Percentiles rank a stretch among this genome's conserved stretches.
Evolutionary conservation across 441 rosid species (phyloP).

Genomic region (Iberis amara): DNA sequence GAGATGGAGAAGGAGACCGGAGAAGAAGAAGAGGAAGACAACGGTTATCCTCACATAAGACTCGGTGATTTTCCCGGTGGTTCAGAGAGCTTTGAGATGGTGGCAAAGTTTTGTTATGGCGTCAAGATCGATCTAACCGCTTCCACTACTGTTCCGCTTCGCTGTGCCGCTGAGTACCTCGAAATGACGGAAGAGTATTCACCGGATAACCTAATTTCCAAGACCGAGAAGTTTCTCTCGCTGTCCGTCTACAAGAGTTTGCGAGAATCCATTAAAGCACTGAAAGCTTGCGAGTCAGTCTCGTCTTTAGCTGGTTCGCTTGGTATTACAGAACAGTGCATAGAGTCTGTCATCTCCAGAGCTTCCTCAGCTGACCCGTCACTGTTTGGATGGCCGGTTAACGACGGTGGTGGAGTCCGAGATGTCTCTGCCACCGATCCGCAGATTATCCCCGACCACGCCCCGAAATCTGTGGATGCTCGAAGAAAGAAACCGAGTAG

Average conservation of each 20-base stretch:
- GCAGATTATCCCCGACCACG: not conserved
- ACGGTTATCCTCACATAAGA: conserved; percentile 33
- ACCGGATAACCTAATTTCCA: conserved; percentile 51
- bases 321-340: conserved; percentile 46
- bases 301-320: conserved; percentile 38
- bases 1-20: conserved; percentile 33
- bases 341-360: conserved; percentile 42
- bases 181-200: conserved; percentile 68
- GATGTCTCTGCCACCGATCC: conserved; percentile 3
- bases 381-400: conserved; percentile 87
- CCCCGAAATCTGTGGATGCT: not conserved
- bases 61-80: conserved; percentile 60
- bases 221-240: conserved; percentile 47
- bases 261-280: conserved; percentile 48
- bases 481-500: conserved; percentile 19
- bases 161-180: conserved; percentile 61
- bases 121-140: conserved; percentile 55
- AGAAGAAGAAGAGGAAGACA: conserved; percentile 28
- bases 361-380: conserved; percentile 58
- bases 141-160: conserved; percentile 49
- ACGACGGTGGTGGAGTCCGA: conserved; percentile 23
- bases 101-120: conserved; percentile 70
- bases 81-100: conserved; percentile 60
- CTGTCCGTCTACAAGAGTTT: conserved; percentile 48
- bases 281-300: conserved; percentile 56